Base-by-base conservation (phyloP, 169 alveolate species). In the Plasmodium coatneyi region DNA sequence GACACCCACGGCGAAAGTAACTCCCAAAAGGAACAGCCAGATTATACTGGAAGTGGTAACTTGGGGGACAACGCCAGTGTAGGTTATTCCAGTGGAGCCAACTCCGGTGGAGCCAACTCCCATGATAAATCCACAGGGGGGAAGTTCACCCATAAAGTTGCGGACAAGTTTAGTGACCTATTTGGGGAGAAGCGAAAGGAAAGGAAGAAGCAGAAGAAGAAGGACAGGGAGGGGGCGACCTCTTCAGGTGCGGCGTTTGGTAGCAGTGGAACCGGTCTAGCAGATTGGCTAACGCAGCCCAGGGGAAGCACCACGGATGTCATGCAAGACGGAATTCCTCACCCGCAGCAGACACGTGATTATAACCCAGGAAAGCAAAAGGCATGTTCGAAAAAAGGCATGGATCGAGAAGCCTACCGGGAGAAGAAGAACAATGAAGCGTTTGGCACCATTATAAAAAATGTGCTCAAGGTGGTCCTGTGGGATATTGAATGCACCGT, bases 401-500 rank as follows among this genome's bases (percentile, higher is more conserved):
- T 91, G 34, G 84, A 80, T 60, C 93, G 80, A 74, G 56, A 89
- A 12, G 70, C 80, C 0, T 41, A 43, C 19, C 36, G 78, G 2
- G 96, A 95, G 25, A 36, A 93, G 71, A 71, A 93, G 34, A 92
- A 82, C 86, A 84, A 76, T 16, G 70, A 76, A 74, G 84, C 93
- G 5, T 39, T 86, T 25, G 93, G 87, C 36, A 22, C 36, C 28
- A 91, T 93, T 1, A 80, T 95, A 41, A 93, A 76, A 41, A 94
- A 95, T 43, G 82, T 92, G 39, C 78, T 96, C 49, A 83, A 96
- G 2, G 7, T 95, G n/a, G 96, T 96, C 56, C 74, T 96, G 16
- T 96, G 94, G 92, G 97, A 96, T 81, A 94, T 96, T 9, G 97
- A 96, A 87, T n/a, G 80, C 71, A 95, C 97, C 25, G 96, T 95